Base-by-base conservation (phyloP, 345 rosid genomes). In the Aurinia saxatilis region DNA sequence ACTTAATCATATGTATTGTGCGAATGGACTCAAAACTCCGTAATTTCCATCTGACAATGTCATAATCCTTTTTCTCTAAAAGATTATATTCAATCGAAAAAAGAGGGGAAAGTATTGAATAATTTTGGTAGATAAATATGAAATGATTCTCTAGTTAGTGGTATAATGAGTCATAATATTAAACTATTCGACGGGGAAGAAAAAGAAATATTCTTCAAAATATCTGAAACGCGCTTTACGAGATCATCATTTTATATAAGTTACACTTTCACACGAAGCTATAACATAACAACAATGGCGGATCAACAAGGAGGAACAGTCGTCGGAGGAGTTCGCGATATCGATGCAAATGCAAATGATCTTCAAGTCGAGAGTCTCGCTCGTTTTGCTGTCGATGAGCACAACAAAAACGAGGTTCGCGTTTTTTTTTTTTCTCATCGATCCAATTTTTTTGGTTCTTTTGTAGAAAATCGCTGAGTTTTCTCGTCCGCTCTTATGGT, bases 371-470 rank as follows among this genome's bases (percentile, higher is more conserved):
- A 81, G 16, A 50, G 57, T 57, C 95, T 90, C 5, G 95, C 90
- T 66, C 95, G 95, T 58, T 90, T 80, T 53, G 95, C 97, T 13
- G 95, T 90, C 36, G 97, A 90, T 10, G 92, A 90, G 50, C 80
- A 83, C 62, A 90, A 90, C 83, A 83, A 83, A 79, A 84, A 90
- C 61, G 78, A 79, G 84, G 97, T 89, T 1, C 25, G 0, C 48
- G 23, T 50, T 14, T 12, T 21, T 68, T 72, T 55, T 50, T 14
- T 12, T 21, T 68, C 68, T 55, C 8, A 19, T 35, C 36, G 42
- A 23, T 39, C 30, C 7, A 56, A 10, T 39, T 2, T 46, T n/a
- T 27, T 48, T 29, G 5, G 6, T 5, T 27, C 42, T 30, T 8
- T 6, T 0, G 0, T 23, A 10, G 42, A 30, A 27, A 9, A 21